Base-by-base conservation (phyloP, 345 rosid genomes). In the Clausena lansium region DNA sequence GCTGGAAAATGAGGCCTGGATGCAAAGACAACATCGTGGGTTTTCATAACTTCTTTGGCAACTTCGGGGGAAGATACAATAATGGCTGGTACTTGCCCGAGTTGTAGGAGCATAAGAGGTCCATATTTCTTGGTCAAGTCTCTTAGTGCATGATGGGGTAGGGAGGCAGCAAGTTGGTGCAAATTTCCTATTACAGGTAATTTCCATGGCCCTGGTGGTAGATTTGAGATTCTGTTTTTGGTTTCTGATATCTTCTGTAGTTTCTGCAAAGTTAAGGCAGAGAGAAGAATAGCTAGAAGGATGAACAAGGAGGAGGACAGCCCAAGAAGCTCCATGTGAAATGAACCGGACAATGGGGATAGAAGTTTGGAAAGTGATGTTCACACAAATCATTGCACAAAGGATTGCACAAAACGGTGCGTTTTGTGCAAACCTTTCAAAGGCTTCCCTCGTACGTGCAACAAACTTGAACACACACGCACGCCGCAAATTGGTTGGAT, bases 121-220 rank as follows among this genome's bases (percentile, higher is more conserved):
- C 84, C 84, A 68, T 59, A 33, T 67, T 57, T 73, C 10, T 22
- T 27, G 52, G 81, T 70, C 65, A 79, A 72, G 24, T 72, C 80
- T 76, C 62, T 71, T 9, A 83, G 50, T 5, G 27, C 9, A 9
- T 10, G 80, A 61, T 83, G 85, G 4, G 85, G 85, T 2, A 76
- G 67, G 41, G 71, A 10, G 13, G 76, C 74, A 47, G 28, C 13
- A 0, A 84, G 69, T 25, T 78, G 80, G 57, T 79, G 84, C 38
- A 83, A 4, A 60, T 83, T 87, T 14, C 89, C 89, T 3, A 84
- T 52, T 4, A 87, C 0, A 32, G 87, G 87, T 9, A 84, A 65
- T 58, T 75, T 81, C 81, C 73, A 36, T 59, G 87, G 89, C 9
- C 87, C 89, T 1, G 89, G 86, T 9, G 84, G 86, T 10, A 69